phyloP scores from a whole-genome alignment of 352 stramenopile species.

The Pythium monospermum region DNA sequence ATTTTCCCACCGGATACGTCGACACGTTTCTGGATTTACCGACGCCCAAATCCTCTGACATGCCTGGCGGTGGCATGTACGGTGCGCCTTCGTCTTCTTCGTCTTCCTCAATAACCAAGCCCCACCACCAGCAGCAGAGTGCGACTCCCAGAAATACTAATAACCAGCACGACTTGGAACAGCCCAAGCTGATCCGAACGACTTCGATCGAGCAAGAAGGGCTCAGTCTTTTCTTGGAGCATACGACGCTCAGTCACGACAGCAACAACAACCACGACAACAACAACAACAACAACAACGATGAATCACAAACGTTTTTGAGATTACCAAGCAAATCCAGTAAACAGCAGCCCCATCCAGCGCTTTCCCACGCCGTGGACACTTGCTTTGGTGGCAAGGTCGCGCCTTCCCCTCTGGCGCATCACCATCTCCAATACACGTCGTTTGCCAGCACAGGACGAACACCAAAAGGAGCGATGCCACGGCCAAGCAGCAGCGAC shows the following conservation, averaged over 20 bases:
- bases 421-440: constrained; percentile 7
- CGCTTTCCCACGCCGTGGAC: constrained; percentile 35
- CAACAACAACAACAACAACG: too few relatives aligned
- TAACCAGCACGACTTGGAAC: constrained; percentile 26
- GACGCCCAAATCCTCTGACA: constrained; percentile 53
- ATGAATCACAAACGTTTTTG: too few relatives aligned
- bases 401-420: constrained; percentile 18
- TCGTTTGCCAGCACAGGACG: constrained; percentile 15
- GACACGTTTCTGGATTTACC: constrained; percentile 75
- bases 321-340: too few relatives aligned
- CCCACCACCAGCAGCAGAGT: constrained; percentile 5
- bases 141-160: background rate
- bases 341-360: too few relatives aligned
- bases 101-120: background rate
- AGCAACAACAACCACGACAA: constrained; percentile 3
- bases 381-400: constrained; percentile 53
- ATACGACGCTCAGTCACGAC: constrained; percentile 41
- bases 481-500: constrained; percentile 14
- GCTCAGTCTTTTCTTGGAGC: constrained; percentile 67
- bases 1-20: constrained; percentile 46
- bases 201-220: constrained; percentile 74
- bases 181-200: constrained; percentile 57
- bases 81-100: background rate
- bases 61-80: constrained; percentile 21
- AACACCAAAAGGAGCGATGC: constrained; percentile 29